Evolutionary conservation across 2,329 filamentous ascomycete species (phyloP).

Genomic region (Colletotrichum phormii): DNA sequence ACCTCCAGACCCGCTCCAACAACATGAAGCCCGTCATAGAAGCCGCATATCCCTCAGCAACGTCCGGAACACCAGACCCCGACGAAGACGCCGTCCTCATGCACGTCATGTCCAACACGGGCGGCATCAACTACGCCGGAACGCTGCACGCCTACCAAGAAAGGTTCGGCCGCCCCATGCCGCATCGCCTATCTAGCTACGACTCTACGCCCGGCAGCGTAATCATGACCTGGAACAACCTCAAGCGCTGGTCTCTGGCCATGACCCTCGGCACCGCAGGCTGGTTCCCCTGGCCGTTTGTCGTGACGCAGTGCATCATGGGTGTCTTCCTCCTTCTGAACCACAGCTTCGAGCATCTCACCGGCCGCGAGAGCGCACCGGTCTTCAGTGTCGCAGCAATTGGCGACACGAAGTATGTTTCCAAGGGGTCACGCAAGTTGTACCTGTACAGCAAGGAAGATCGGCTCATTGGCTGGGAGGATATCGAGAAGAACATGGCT

Average conservation of each 20-base stretch:
- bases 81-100: conserved; percentile 52
- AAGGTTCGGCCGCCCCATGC: conserved; percentile 52
- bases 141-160: conserved; percentile 59
- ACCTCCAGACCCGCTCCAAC: conserved; percentile 54
- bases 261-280: conserved; percentile 62
- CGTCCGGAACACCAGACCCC: conserved; percentile 28
- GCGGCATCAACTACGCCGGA: conserved; percentile 64
- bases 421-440: conserved; percentile 55
- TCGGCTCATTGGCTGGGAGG: conserved; percentile 64
- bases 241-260: conserved; percentile 63
- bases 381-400: conserved; percentile 35
- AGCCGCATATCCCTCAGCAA: conserved; percentile 45
- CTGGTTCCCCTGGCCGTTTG: conserved; percentile 61
- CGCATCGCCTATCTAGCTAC: conserved; percentile 59
- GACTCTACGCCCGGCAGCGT: conserved; percentile 66
- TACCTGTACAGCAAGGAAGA: conserved; percentile 72
- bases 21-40: conserved; percentile 60
- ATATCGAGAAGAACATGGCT: conserved; percentile 66
- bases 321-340: conserved; percentile 54
- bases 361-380: conserved; percentile 54
- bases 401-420: conserved; percentile 41
- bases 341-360: conserved; percentile 47
- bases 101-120: conserved; percentile 70
- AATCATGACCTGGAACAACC: conserved; percentile 53
- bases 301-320: conserved; percentile 60